phyloP scores from a whole-genome alignment of 2,329 filamentous ascomycete genomes.

The Fusarium nodosum region DNA sequence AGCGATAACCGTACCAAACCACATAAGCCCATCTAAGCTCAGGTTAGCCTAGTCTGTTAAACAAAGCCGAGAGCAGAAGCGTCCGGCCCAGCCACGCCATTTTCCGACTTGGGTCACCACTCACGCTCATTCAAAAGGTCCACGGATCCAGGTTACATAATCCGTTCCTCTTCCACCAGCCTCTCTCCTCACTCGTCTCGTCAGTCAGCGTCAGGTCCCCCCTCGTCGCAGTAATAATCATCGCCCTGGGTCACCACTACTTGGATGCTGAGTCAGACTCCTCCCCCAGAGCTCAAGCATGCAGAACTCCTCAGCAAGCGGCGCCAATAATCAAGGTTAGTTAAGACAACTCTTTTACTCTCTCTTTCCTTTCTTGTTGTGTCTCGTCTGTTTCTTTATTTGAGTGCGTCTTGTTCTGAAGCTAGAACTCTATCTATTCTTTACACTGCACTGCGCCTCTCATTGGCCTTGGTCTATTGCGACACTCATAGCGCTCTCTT shows the following conservation, averaged over 20 bases:
- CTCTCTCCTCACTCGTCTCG: slow-evolving; percentile 46
- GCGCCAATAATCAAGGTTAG: slow-evolving; percentile 54
- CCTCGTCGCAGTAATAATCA: slow-evolving; percentile 51
- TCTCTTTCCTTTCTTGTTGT: slow-evolving; percentile 27
- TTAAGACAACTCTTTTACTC: slow-evolving; percentile 42
- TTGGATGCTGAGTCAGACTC: slow-evolving; percentile 55
- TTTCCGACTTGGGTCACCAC: slow-evolving; percentile 45
- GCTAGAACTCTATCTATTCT: slow-evolving; percentile 24
- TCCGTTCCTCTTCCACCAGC: slow-evolving; percentile 45
- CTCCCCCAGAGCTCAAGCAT: slow-evolving; percentile 50
- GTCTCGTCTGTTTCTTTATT: slow-evolving; percentile 33
- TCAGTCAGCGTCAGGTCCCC: slow-evolving; percentile 48
- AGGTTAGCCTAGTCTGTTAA: slow-evolving; percentile 27
- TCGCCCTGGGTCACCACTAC: slow-evolving; percentile 47
- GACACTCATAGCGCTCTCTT: slow-evolving; percentile 40
- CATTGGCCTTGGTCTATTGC: slow-evolving; percentile 34
- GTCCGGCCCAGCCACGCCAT: slow-evolving; percentile 50
- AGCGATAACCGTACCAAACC: slow-evolving; percentile 21
- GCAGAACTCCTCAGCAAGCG: slow-evolving; percentile 53
- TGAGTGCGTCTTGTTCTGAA: slow-evolving; percentile 26
- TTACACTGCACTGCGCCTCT: slow-evolving; percentile 20
- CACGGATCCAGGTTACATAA: slow-evolving; percentile 49
- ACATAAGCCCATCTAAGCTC: slow-evolving; percentile 9
- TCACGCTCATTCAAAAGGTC: slow-evolving; percentile 35
- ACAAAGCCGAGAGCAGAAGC: slow-evolving; percentile 36